Evolutionary conservation across 352 stramenopile genomes (phyloP).

Genomic region (Phytophthora aleatoria): DNA sequence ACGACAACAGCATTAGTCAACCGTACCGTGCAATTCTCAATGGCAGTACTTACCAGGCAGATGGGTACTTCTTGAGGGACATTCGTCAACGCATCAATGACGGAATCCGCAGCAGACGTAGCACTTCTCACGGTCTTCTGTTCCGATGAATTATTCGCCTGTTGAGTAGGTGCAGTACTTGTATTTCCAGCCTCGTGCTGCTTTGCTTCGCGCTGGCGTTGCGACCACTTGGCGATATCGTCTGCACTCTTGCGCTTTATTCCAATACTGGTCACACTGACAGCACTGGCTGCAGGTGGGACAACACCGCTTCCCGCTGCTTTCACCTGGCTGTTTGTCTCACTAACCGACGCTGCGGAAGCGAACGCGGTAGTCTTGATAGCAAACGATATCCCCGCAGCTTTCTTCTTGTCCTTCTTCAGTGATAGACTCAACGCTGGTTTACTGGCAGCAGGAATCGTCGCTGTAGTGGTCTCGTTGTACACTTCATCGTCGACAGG

Average conservation of each 20-base stretch:
- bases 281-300: slow-evolving; percentile 13
- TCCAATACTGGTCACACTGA: slow-evolving; percentile 29
- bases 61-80: slow-evolving; percentile 67
- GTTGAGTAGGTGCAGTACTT: slow-evolving; percentile 3
- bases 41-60: slow-evolving; percentile 62
- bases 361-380: slow-evolving; percentile 48
- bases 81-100: slow-evolving; percentile 49
- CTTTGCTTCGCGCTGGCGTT: slow-evolving; percentile 46
- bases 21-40: not conserved
- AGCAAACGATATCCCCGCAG: slow-evolving; percentile 54
- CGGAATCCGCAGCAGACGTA: slow-evolving; percentile 14
- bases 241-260: slow-evolving; percentile 77
- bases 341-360: slow-evolving; percentile 12
- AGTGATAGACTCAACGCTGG: slow-evolving; percentile 39
- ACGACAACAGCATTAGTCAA: slow-evolving; percentile 2
- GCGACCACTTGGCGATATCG: slow-evolving; percentile 87
- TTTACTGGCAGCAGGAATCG: slow-evolving; percentile 24
- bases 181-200: slow-evolving; percentile 8
- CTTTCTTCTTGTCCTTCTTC: slow-evolving; percentile 76
- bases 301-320: not conserved
- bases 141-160: slow-evolving; percentile 3
- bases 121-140: not conserved
- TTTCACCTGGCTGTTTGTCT: slow-evolving; percentile 6
- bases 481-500: slow-evolving; percentile 55
- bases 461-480: slow-evolving; percentile 18